Evolutionary conservation across 73 alveolate species (phyloP).

Genomic region (Stentor coeruleus): DNA sequence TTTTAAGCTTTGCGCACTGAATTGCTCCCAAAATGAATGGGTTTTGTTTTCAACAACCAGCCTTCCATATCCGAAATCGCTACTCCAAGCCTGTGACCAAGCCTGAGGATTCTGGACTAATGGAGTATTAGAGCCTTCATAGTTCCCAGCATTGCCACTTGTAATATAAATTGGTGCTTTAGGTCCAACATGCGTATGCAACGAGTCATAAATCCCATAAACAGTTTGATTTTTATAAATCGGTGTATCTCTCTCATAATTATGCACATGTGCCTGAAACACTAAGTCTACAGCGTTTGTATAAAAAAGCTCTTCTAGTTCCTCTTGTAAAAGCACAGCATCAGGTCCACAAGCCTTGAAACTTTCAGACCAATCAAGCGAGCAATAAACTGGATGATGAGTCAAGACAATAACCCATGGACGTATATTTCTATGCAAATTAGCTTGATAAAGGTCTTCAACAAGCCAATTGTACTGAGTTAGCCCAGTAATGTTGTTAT

Average conservation of each 20-base stretch:
- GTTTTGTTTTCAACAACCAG: background rate
- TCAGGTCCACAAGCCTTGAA: background rate
- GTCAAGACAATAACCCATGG: background rate
- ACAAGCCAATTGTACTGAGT: background rate
- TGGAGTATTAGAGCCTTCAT: background rate
- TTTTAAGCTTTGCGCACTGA: background rate
- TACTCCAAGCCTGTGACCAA: background rate
- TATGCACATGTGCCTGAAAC: constrained; percentile 5
- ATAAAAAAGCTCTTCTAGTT: background rate
- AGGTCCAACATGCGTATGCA: constrained; percentile 1
- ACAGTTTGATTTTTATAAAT: background rate
- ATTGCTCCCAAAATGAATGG: background rate
- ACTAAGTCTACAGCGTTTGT: background rate
- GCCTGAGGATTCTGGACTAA: background rate
- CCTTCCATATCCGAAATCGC: background rate
- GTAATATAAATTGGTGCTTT: background rate
- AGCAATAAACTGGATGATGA: constrained; percentile 14
- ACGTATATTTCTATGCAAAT: background rate
- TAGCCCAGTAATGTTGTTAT: background rate
- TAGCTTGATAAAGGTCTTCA: background rate
- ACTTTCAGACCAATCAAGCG: background rate
- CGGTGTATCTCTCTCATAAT: constrained; percentile 22
- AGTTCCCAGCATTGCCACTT: background rate
- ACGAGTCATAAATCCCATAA: background rate
- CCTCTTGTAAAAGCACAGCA: background rate